Evolutionary conservation across 2,329 filamentous ascomycete genomes (phyloP).

Genomic region (Rasamsonia emersonii): DNA sequence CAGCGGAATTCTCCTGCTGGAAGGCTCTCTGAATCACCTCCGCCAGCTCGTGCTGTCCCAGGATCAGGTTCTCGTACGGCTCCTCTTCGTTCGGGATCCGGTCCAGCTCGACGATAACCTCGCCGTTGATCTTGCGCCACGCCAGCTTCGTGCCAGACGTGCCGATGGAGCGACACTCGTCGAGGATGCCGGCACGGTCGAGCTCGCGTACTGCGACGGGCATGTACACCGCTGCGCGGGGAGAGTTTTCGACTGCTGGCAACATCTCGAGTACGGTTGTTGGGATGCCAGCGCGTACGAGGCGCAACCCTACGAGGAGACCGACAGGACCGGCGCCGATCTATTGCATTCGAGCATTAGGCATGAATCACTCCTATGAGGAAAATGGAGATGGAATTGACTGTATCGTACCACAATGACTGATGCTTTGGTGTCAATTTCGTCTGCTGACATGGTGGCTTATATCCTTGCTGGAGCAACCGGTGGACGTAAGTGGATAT

Average conservation of each 20-base stretch:
- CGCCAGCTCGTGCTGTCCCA: slow-evolving; percentile 12
- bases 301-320: too few species aligned
- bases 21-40: slow-evolving; percentile 12
- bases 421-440: too few species aligned
- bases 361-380: too few species aligned
- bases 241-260: slow-evolving; percentile 20
- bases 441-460: too few species aligned
- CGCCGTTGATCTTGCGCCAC: neutral
- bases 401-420: too few species aligned
- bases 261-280: slow-evolving; percentile 24
- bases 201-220: slow-evolving; percentile 33
- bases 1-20: slow-evolving; percentile 4
- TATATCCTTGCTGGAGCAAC: too few species aligned
- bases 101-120: neutral
- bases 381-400: too few species aligned
- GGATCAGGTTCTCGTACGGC: slow-evolving; percentile 13
- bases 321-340: too few species aligned
- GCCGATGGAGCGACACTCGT: slow-evolving; percentile 21
- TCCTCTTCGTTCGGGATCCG: slow-evolving; percentile 11
- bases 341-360: too few species aligned
- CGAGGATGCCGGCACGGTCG: slow-evolving; percentile 26
- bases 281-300: slow-evolving; percentile 21
- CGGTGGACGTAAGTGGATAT: too few species aligned
- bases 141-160: slow-evolving; percentile 19
- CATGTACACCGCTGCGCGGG: slow-evolving; percentile 36